Evolutionary conservation across 257 asterid genomes (phyloP), one percentile per base, ranked within the genome.

Genomic region (Anisodus acutangulus): DNA sequence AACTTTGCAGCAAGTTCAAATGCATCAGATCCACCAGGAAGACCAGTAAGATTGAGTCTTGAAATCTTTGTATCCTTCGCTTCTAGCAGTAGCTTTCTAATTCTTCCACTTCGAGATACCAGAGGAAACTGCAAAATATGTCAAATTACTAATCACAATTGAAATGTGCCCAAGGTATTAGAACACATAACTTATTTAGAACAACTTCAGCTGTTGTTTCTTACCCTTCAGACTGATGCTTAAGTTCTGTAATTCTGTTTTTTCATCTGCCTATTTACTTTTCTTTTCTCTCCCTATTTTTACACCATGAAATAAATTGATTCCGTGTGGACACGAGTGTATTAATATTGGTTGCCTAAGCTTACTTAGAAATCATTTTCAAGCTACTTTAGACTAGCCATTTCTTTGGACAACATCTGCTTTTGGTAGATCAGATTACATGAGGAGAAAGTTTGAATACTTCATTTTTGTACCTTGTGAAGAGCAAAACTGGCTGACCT

Each of bases 1-100:
- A 95, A 94, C 84, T 95, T 95, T 39, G 99, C 97, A 72, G 98
- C 95, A 47, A 86, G 91, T 90, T 95, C 99, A 63, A 95, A 95
- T 35, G 97, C 96, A 43, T 89, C 94, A 63, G 98, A 86, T 89
- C 99, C 99, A 6, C 99, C 99, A 17, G 98, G 99, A 12, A 95
- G 85, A 17, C 87, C 86, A 0, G 92, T 88, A 68, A 95, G 93
- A 83, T 88, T 92, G 53, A 95, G 66, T 86, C 91, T 88, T 8
- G 94, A 86, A 67, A 86, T 70, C 82, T 93, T 95, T 17, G 98
- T 88, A 49, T 94, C 98, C 88, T 93, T 94, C 0, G 90, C 88
- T 57, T 95, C 99, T 63, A 89, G 60, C 83, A 95, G 43, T 43
- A 91, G 83, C 81, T 92, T 94, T 35, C 98, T 88, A 68, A 95